phyloP scores from a whole-genome alignment of 306 rosid species.

The Prunus armeniaca region DNA sequence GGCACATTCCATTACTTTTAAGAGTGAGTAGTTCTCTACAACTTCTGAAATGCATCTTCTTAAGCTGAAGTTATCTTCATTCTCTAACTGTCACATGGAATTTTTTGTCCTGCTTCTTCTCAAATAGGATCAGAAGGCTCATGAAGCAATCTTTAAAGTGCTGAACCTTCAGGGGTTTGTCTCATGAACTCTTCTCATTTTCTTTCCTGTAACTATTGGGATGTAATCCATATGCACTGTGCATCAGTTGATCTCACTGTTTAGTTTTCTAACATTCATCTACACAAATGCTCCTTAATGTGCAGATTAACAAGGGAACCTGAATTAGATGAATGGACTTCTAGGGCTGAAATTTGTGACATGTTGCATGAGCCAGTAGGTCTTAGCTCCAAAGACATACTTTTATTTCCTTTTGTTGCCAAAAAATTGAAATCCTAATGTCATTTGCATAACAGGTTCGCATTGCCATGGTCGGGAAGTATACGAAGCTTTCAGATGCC shows the following conservation, averaged over 20 bases:
- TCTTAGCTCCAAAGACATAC: background rate
- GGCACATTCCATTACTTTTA: slow-evolving; percentile 92
- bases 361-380: slow-evolving; percentile 43
- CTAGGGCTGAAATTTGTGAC: slow-evolving; percentile 38
- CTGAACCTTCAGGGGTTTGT: slow-evolving; percentile 47
- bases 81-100: background rate
- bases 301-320: slow-evolving; percentile 39
- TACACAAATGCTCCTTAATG: slow-evolving; percentile 12
- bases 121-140: slow-evolving; percentile 48
- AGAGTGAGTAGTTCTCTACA: slow-evolving; percentile 46
- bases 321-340: slow-evolving; percentile 41
- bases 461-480: slow-evolving; percentile 96
- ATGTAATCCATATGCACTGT: background rate
- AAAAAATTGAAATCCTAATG: background rate
- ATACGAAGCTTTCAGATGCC: slow-evolving; percentile 86
- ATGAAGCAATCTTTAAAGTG: slow-evolving; percentile 42
- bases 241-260: background rate
- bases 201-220: background rate
- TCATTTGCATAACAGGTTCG: slow-evolving; percentile 54
- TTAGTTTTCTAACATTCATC: slow-evolving; percentile 9
- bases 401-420: slow-evolving; percentile 9
- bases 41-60: background rate
- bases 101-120: slow-evolving; percentile 8
- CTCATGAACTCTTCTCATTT: background rate
- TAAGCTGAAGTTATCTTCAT: background rate